Evolutionary conservation across 78 protist species (phyloP), one percentile per base, ranked within the genome.

Genomic region (Dictyostelium purpureum): DNA sequence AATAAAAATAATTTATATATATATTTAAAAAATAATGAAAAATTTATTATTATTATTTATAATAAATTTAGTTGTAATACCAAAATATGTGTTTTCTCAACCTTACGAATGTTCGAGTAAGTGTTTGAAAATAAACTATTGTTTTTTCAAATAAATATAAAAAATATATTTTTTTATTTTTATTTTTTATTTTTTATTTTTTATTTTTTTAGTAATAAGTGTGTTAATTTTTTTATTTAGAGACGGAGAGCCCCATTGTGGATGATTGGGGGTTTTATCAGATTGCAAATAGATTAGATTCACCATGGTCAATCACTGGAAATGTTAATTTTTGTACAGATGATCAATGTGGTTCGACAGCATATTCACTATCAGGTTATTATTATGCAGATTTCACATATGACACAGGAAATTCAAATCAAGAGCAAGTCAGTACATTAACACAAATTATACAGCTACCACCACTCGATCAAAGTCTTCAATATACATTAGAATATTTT

Each of bases 291-390:
- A 14, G 19, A 18, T 35, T 70, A 54, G 3, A 38, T 33, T 63
- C 71, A 33, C 83, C 83, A 6, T 77, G 83, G 83, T 14, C 2
- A 33, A 28, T n/a, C 33, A 21, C 4, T n/a, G 24, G 16, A n/a
- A 37, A 40, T 37, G 61, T 43, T 11, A 37, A 51, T 71, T 80
- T 80, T 67, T 82, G 90, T 70, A 54, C 80, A 52, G 90, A 82
- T 51, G 90, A 82, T 70, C 45, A 47, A 37, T 82, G 90, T 70
- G 90, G 90, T 12, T 49, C 70, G 18, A 26, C 79, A 14, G 59
- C 52, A 26, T 82, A 49, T 70, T 9, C 38, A 52, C 70, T 82
- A 31, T 21, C 61, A 19, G 90, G 90, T 21, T 67, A 82, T 54
- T 82, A 54, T 52, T 82, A 82, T 70, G 78, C 79, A n/a, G 28